phyloP scores from a whole-genome alignment of 1,284 basidiomycete genomes.

The Bjerkandera adusta region DNA sequence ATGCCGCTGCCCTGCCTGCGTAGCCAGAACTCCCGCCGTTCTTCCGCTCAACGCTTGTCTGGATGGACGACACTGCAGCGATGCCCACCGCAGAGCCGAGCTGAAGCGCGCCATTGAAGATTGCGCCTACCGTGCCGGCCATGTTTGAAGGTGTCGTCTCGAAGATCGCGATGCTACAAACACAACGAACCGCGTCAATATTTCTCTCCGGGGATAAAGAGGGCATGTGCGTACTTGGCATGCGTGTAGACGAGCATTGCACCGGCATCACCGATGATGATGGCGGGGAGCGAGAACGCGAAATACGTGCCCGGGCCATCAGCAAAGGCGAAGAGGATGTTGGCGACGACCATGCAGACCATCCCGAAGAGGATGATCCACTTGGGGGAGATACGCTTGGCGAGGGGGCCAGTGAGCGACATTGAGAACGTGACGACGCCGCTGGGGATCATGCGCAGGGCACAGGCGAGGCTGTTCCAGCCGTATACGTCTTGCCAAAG shows the following conservation, averaged over 20 bases:
- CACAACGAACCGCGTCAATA: not conserved
- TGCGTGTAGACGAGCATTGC: constrained; percentile 7
- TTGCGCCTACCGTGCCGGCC: constrained; percentile 53
- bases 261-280: constrained; percentile 5
- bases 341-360: constrained; percentile 5
- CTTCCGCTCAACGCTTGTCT: constrained; percentile 39
- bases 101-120: constrained; percentile 54
- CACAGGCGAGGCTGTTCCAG: constrained; percentile 32
- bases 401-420: constrained; percentile 4
- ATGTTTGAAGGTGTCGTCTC: constrained; percentile 42
- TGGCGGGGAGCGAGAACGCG: constrained; percentile 2
- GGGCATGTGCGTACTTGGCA: constrained; percentile 1
- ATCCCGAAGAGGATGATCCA: constrained; percentile 7
- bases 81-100: constrained; percentile 49
- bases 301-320: not conserved
- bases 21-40: constrained; percentile 25
- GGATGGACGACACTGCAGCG: constrained; percentile 45
- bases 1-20: constrained; percentile 42
- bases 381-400: constrained; percentile 4
- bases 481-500: constrained; percentile 37
- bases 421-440: constrained; percentile 17
- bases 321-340: constrained; percentile 4
- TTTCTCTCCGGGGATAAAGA: too few species aligned
- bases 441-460: constrained; percentile 26
- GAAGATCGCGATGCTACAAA: constrained; percentile 47